phyloP scores from a whole-genome alignment of 306 rosid genomes.

The Vigna unguiculata region DNA sequence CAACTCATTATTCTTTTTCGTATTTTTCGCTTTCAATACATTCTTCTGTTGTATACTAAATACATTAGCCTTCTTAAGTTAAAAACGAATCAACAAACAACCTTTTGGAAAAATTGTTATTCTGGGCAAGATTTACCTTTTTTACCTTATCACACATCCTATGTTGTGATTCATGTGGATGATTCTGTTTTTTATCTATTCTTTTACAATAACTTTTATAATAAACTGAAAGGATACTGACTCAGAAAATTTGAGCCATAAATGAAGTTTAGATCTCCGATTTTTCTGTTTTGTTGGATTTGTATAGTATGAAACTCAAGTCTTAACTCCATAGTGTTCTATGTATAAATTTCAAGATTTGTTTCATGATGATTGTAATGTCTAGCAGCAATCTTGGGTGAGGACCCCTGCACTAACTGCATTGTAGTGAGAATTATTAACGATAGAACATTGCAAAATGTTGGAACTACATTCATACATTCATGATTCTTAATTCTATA shows the following conservation, averaged over 20 bases:
- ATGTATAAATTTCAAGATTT: background rate
- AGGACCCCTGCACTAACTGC: background rate
- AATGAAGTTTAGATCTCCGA: background rate
- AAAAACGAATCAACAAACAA: background rate
- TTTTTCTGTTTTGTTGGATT: background rate
- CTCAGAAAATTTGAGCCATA: background rate
- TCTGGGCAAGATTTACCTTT: background rate
- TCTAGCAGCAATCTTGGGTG: conserved; percentile 5
- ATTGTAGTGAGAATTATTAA: background rate
- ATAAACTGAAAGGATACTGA: conserved; percentile 1
- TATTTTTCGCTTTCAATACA: background rate
- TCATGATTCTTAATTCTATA: conserved; percentile 9
- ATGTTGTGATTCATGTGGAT: background rate
- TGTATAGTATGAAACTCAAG: background rate
- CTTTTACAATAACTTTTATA: background rate
- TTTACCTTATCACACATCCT: background rate
- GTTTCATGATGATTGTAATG: background rate
- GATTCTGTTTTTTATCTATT: conserved; percentile 17
- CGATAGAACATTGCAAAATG: background rate
- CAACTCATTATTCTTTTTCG: background rate
- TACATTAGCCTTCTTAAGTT: background rate
- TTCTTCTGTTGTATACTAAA: background rate
- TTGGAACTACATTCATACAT: conserved; percentile 2
- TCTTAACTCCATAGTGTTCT: background rate
- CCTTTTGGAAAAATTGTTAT: background rate